Evolutionary conservation across 768 basidiomycete species (phyloP).

Genomic region (Suillus fuscotomentosus): DNA sequence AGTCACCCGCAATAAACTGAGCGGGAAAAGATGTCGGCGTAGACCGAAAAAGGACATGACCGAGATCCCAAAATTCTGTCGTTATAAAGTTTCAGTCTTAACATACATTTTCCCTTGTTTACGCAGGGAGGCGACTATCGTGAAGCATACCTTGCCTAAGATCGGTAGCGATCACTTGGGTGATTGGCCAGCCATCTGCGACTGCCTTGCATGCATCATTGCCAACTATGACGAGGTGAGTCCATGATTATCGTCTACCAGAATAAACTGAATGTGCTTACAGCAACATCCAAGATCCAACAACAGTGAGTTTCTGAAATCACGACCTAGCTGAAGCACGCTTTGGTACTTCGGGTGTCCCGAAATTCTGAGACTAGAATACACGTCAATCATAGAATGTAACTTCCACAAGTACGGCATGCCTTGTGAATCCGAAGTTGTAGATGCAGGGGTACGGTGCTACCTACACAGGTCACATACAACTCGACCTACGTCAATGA

Average conservation of each 20-base stretch:
- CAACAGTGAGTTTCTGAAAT: slow-evolving; percentile 35
- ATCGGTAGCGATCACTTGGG: slow-evolving; percentile 39
- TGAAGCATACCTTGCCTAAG: slow-evolving; percentile 30
- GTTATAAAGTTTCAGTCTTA: background rate
- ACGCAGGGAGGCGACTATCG: background rate
- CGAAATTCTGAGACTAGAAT: slow-evolving; percentile 20
- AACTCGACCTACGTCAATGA: background rate
- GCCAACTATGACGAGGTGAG: slow-evolving; percentile 31
- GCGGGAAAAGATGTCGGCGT: slow-evolving; percentile 52
- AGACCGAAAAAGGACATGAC: slow-evolving; percentile 58
- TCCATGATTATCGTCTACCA: background rate
- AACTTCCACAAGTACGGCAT: background rate
- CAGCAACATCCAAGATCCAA: slow-evolving; percentile 48
- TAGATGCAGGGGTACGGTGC: slow-evolving; percentile 24
- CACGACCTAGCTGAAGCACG: slow-evolving; percentile 35
- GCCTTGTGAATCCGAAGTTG: slow-evolving; percentile 18
- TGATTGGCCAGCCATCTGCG: slow-evolving; percentile 40
- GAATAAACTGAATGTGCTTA: slow-evolving; percentile 18
- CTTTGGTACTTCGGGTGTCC: slow-evolving; percentile 19
- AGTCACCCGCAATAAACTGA: slow-evolving; percentile 54
- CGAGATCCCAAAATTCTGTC: slow-evolving; percentile 59
- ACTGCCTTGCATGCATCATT: slow-evolving; percentile 39
- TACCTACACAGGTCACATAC: slow-evolving; percentile 12
- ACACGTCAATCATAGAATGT: background rate
- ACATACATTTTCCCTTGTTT: too few species aligned